Conservation (phyloP, 129 eudicot genomes). For the Flaveria ramosissima region DNA sequence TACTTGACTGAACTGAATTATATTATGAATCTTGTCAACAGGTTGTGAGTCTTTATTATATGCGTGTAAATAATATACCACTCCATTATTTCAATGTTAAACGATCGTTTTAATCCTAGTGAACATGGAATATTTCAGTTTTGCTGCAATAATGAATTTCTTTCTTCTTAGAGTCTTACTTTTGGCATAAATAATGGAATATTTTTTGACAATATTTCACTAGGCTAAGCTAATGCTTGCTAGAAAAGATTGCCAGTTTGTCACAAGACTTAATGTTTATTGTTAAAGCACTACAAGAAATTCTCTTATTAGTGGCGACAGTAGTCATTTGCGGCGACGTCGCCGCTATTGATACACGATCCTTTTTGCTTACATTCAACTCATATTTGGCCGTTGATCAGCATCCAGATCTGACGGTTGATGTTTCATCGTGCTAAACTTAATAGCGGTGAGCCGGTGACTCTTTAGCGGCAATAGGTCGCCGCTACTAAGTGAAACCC, state of each 20-base stretch:
- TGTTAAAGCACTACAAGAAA: too few species aligned
- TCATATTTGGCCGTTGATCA: too few species aligned
- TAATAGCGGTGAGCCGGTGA: too few species aligned
- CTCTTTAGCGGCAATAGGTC: too few species aligned
- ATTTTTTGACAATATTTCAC: not conserved
- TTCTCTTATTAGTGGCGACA: too few species aligned
- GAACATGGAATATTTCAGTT: not conserved
- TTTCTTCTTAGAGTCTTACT: not conserved
- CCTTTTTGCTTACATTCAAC: too few species aligned
- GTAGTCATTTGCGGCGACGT: too few species aligned
- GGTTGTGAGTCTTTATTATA: not conserved
- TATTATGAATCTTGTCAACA: not conserved
- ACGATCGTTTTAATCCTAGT: not conserved
- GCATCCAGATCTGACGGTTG: too few species aligned
- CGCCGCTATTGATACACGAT: too few species aligned
- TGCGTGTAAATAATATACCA: not conserved
- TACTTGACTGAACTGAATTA: not conserved
- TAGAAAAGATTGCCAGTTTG: too few species aligned
- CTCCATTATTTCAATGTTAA: not conserved
- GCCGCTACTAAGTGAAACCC: too few species aligned
- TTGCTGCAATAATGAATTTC: not conserved
- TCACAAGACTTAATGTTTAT: not conserved
- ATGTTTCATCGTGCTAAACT: too few species aligned
- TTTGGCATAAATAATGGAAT: not conserved
- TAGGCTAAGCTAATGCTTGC: not conserved